Evolutionary conservation across 345 rosid species (phyloP).

Genomic region (Gossypium australe): DNA sequence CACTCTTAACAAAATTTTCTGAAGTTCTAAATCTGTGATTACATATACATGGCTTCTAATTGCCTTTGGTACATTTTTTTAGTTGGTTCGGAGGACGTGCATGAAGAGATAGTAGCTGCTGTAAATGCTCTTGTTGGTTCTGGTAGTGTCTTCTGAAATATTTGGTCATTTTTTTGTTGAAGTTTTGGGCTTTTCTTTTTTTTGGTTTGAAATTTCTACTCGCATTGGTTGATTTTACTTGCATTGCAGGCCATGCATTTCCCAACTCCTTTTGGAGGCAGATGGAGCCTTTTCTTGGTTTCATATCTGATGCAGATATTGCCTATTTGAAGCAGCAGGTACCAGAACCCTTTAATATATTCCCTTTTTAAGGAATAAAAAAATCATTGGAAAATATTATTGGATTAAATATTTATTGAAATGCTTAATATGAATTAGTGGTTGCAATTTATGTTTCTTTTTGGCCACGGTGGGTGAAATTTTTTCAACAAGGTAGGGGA

Average conservation of each 20-base stretch:
- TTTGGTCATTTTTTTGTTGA: conserved; percentile 13
- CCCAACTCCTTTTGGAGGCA: conserved; percentile 70
- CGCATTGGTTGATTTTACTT: conserved; percentile 31
- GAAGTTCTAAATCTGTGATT: conserved; percentile 8
- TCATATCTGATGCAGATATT: conserved; percentile 62
- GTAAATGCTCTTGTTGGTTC: conserved; percentile 65
- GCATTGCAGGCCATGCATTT: conserved; percentile 49
- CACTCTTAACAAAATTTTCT: neutral
- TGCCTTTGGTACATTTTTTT: conserved; percentile 28
- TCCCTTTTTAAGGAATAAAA: neutral
- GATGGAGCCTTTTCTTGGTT: conserved; percentile 74
- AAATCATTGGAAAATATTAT: neutral
- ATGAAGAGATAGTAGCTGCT: conserved; percentile 81
- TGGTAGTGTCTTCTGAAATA: conserved; percentile 35
- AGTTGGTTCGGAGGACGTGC: conserved; percentile 78
- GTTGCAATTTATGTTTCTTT: conserved; percentile 1
- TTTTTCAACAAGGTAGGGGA: neutral
- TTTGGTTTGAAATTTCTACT: conserved; percentile 1
- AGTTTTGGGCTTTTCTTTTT: neutral
- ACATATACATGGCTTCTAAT: conserved; percentile 16
- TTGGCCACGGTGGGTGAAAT: neutral
- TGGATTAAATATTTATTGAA: neutral
- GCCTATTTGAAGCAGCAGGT: conserved; percentile 72
- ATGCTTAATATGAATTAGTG: neutral
- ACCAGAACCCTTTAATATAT: neutral